phyloP scores from a whole-genome alignment of 345 rosid genomes.

The Boechera retrofracta region DNA sequence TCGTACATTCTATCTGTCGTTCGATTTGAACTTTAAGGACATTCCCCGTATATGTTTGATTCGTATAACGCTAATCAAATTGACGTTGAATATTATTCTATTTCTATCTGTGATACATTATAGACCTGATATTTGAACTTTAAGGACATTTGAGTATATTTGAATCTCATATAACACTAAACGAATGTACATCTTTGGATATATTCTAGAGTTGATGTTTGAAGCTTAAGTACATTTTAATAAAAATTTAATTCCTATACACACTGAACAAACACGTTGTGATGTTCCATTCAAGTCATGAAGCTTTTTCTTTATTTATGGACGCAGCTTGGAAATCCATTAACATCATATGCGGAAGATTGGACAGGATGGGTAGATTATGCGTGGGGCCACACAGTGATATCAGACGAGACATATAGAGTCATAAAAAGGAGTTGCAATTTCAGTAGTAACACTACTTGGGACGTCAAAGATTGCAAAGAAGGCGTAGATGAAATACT shows the following conservation, averaged over 20 bases:
- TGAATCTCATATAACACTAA: neutral
- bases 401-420: slow-evolving; percentile 78
- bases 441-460: slow-evolving; percentile 61
- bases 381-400: slow-evolving; percentile 91
- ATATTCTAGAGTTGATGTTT: slow-evolving; percentile 50
- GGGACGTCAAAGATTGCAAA: slow-evolving; percentile 58
- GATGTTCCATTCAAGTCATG: neutral
- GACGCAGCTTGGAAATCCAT: slow-evolving; percentile 81
- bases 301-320: neutral
- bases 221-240: slow-evolving; percentile 70
- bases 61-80: neutral
- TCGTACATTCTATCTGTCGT: too few species aligned
- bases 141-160: neutral
- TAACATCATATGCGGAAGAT: slow-evolving; percentile 68
- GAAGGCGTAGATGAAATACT: slow-evolving; percentile 64
- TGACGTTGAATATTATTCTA: neutral
- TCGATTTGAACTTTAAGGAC: too few species aligned
- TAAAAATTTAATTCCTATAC: slow-evolving; percentile 27
- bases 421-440: slow-evolving; percentile 60
- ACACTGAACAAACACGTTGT: neutral
- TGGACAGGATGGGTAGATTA: slow-evolving; percentile 85
- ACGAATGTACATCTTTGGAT: slow-evolving; percentile 46
- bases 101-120: neutral
- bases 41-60: neutral
- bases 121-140: neutral